Evolutionary conservation across 129 eudicot species (phyloP).

Genomic region (Saussurea involucrata): DNA sequence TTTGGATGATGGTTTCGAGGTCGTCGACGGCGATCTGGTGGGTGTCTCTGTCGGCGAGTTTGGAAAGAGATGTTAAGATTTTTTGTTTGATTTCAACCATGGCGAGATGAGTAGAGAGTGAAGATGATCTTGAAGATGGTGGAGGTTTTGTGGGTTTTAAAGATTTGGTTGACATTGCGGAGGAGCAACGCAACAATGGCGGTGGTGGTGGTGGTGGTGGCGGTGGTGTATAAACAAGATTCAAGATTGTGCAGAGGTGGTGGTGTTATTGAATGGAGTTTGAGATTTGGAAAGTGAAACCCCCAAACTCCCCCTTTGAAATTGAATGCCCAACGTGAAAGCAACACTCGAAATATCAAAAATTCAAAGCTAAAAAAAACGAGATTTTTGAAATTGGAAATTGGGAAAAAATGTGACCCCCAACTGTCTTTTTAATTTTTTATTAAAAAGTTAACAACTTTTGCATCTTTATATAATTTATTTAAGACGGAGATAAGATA

Average conservation of each 20-base stretch:
- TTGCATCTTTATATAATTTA: neutral
- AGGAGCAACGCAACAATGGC: neutral
- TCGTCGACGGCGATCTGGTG: constrained; percentile 92
- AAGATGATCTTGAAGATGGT: constrained; percentile 36
- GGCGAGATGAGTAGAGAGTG: constrained; percentile 67
- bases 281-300: neutral
- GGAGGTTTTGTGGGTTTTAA: constrained; percentile 52
- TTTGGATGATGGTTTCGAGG: constrained; percentile 58
- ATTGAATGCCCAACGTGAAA: constrained; percentile 25
- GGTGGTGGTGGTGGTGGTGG: neutral
- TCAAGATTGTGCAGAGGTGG: neutral
- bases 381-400: constrained; percentile 17
- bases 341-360: constrained; percentile 4
- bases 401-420: neutral
- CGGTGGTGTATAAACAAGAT: neutral
- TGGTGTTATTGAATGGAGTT: neutral
- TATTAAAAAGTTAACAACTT: neutral
- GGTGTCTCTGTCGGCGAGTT: constrained; percentile 90
- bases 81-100: constrained; percentile 81
- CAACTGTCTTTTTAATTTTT: neutral
- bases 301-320: neutral
- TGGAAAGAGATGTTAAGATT: constrained; percentile 63
- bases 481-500: too few relatives aligned
- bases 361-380: neutral
- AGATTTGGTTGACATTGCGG: constrained; percentile 43